These are phyloP conservation scores for Aureobasidium sp. DNA, from an alignment of 2,329 filamentous ascomycete species.

Conservation along the genomic window DNA sequence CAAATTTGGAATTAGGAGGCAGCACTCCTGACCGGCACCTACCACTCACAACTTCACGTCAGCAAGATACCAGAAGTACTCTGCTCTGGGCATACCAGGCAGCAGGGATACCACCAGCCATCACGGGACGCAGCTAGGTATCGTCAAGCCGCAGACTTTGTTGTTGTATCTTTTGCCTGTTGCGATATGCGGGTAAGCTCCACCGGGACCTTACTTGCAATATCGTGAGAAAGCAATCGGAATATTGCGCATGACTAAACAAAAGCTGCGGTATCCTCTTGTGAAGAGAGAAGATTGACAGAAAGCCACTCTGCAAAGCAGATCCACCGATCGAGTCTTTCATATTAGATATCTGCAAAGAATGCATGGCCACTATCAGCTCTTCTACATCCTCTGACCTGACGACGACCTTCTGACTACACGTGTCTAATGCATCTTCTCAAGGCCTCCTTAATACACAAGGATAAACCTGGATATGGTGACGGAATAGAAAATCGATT, in stretches of 20 bases:
- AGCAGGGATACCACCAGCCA: background rate
- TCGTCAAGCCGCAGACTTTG: background rate
- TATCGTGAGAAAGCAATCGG: background rate
- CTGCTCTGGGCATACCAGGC: background rate
- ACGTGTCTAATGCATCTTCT: background rate
- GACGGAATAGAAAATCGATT: background rate
- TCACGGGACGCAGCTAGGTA: background rate
- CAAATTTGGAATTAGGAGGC: background rate
- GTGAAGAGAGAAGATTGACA: background rate
- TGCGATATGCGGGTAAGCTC: background rate
- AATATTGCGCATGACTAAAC: background rate
- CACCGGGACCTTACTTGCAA: background rate
- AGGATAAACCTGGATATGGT: background rate
- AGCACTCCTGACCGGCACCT: background rate
- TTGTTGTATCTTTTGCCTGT: background rate
- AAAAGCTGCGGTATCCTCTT: background rate
- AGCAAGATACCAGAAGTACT: background rate
- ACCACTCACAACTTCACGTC: background rate
- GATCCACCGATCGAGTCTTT: background rate
- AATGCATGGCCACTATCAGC: background rate
- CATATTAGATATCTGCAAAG: background rate
- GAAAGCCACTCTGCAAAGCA: background rate
- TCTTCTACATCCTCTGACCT: background rate
- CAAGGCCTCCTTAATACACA: too few relatives aligned
- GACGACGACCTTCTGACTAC: background rate